Conservation (phyloP, 2,329 filamentous ascomycete genomes). For the Trichophyton simii region DNA sequence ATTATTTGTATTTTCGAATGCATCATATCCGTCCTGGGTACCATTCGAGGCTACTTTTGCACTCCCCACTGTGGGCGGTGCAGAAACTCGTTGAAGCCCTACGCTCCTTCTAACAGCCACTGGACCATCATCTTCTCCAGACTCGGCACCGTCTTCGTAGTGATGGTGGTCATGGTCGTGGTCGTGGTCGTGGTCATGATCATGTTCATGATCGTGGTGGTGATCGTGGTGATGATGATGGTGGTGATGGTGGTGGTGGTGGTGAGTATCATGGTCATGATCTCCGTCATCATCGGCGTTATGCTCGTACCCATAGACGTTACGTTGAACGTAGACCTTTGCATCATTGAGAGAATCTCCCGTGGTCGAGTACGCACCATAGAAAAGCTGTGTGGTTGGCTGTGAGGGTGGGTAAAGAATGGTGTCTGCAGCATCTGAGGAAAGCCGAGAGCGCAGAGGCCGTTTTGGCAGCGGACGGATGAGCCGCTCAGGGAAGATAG, state of each 20-base stretch:
- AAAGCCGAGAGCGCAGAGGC: slow-evolving; percentile 73
- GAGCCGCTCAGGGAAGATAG: slow-evolving; percentile 74
- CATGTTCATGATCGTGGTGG: slow-evolving; percentile 35
- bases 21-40: slow-evolving; percentile 83
- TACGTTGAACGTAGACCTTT: slow-evolving; percentile 36
- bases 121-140: slow-evolving; percentile 47
- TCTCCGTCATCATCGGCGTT: slow-evolving; percentile 23
- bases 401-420: slow-evolving; percentile 72
- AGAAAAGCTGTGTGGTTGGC: slow-evolving; percentile 61
- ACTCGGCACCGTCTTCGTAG: slow-evolving; percentile 44
- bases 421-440: slow-evolving; percentile 67
- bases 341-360: slow-evolving; percentile 39
- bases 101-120: slow-evolving; percentile 27
- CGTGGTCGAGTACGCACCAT: slow-evolving; percentile 52
- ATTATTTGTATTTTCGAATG: slow-evolving; percentile 96
- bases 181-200: slow-evolving; percentile 26
- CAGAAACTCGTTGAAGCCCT: slow-evolving; percentile 29
- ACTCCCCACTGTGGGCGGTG: slow-evolving; percentile 22
- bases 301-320: slow-evolving; percentile 28
- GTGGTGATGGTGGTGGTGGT: slow-evolving; percentile 23
- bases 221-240: slow-evolving; percentile 37
- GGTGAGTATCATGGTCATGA: slow-evolving; percentile 38
- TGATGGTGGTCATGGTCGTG: slow-evolving; percentile 19
- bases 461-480: slow-evolving; percentile 88
- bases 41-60: slow-evolving; percentile 48